These are phyloP conservation scores for Boletus insuetus DNA, from an alignment of 768 basidiomycete species.

Conservation along the genomic window DNA sequence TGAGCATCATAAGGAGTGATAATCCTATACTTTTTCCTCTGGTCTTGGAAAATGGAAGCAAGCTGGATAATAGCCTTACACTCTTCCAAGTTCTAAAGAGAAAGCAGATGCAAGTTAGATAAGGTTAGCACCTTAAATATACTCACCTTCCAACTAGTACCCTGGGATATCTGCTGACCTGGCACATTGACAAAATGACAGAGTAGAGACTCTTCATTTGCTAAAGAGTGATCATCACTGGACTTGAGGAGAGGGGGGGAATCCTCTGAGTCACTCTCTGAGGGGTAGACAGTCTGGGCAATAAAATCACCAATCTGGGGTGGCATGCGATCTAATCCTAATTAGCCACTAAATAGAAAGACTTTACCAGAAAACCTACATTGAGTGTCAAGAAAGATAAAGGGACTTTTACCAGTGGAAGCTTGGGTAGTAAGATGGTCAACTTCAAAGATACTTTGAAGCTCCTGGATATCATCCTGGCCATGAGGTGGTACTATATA, in stretches of 20 bases:
- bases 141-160: constrained; percentile 41
- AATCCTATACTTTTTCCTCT: constrained; percentile 52
- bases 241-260: constrained; percentile 45
- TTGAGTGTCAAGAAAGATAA: constrained; percentile 67
- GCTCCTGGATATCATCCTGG: constrained; percentile 58
- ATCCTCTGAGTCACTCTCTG: constrained; percentile 29
- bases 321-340: constrained; percentile 72
- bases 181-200: constrained; percentile 65
- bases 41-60: constrained; percentile 52
- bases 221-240: constrained; percentile 45
- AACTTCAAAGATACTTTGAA: constrained; percentile 81
- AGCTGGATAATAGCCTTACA: constrained; percentile 53
- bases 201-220: constrained; percentile 37
- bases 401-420: constrained; percentile 25
- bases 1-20: constrained; percentile 85
- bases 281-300: constrained; percentile 62
- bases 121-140: neutral
- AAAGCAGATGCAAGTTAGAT: neutral
- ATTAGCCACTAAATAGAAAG: constrained; percentile 1
- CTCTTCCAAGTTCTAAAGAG: constrained; percentile 58
- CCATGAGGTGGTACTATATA: constrained; percentile 75
- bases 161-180: constrained; percentile 34
- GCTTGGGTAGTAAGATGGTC: constrained; percentile 45
- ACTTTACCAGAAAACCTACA: constrained; percentile 44
- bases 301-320: constrained; percentile 74